Percentiles rank a stretch among this genome's conserved stretches.
These are phyloP conservation scores for Coemansia sp. DNA, from an alignment of 192 early-diverging fungal species.

Conservation along the genomic window DNA sequence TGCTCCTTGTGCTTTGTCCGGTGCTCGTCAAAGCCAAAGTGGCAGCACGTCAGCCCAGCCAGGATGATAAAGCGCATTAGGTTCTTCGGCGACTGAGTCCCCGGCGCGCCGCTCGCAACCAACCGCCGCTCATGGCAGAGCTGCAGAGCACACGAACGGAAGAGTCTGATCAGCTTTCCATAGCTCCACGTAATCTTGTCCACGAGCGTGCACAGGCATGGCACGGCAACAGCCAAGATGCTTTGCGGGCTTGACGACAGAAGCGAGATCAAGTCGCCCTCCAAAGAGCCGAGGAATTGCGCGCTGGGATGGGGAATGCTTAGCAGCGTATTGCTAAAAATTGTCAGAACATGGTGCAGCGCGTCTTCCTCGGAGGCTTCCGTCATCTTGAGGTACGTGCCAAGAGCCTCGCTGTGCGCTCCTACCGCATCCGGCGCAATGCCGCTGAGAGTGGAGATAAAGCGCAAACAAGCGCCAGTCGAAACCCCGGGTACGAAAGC, in stretches of 20 bases:
- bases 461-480: slow-evolving; percentile 47
- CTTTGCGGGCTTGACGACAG: slow-evolving; percentile 62
- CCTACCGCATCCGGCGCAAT: slow-evolving; percentile 60
- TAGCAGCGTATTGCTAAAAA: slow-evolving; percentile 58
- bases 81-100: slow-evolving; percentile 43
- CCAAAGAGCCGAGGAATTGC: slow-evolving; percentile 59
- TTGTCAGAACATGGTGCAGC: slow-evolving; percentile 57
- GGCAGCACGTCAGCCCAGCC: slow-evolving; percentile 67
- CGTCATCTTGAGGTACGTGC: slow-evolving; percentile 60
- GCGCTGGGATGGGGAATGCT: slow-evolving; percentile 57
- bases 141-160: slow-evolving; percentile 58
- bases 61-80: slow-evolving; percentile 76
- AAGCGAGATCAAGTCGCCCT: slow-evolving; percentile 63
- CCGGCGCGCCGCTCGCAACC: slow-evolving; percentile 23
- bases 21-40: slow-evolving; percentile 81
- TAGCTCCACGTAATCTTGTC: slow-evolving; percentile 61
- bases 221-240: slow-evolving; percentile 67
- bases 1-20: slow-evolving; percentile 33
- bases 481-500: slow-evolving; percentile 6
- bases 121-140: slow-evolving; percentile 55
- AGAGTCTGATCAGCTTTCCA: slow-evolving; percentile 56
- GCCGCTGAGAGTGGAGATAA: slow-evolving; percentile 57
- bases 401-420: slow-evolving; percentile 55
- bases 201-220: slow-evolving; percentile 74
- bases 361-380: slow-evolving; percentile 55